A percentile compares a stretch with the other conserved stretches of the same genome.
phyloP scores from a whole-genome alignment of 768 basidiomycete genomes.

The Cystofilobasidium bisporidii region DNA sequence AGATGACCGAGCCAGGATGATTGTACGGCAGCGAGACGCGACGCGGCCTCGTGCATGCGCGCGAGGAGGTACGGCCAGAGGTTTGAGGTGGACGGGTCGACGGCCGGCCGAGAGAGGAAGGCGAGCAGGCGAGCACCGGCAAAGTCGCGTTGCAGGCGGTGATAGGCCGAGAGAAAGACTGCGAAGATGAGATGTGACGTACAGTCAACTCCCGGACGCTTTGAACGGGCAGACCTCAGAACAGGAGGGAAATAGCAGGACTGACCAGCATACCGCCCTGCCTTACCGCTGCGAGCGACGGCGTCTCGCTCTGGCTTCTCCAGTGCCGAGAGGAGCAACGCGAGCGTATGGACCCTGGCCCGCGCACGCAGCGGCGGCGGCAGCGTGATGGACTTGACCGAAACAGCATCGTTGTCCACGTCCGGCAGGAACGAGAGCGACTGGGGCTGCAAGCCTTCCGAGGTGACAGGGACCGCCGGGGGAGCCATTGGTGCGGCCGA shows the following conservation, averaged over 20 bases:
- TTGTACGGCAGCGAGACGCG: not conserved
- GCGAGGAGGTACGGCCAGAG: conserved; percentile 12
- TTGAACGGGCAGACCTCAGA: not conserved
- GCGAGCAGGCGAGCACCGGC: not conserved
- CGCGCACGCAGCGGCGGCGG: not conserved
- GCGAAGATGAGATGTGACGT: not conserved
- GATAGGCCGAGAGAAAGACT: conserved; percentile 3
- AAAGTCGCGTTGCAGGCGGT: not conserved
- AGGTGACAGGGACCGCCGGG: not conserved
- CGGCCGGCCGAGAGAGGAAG: not conserved
- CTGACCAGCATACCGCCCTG: not conserved
- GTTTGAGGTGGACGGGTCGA: conserved; percentile 2
- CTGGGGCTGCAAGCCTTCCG: not conserved
- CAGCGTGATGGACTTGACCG: not conserved
- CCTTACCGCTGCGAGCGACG: not conserved
- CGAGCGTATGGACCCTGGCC: not conserved
- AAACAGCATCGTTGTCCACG: not conserved
- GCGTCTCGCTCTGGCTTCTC: not conserved
- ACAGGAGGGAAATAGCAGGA: not conserved
- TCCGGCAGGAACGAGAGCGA: not conserved
- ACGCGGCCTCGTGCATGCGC: not conserved
- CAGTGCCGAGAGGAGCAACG: not conserved
- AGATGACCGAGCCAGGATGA: conserved; percentile 6
- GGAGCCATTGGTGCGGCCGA: not conserved
- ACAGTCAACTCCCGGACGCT: too few relatives aligned